Percentiles rank a stretch among this genome's conserved stretches.
phyloP scores from a whole-genome alignment of 176 grass and related monocot genomes.

The Cenchrus americanus region DNA sequence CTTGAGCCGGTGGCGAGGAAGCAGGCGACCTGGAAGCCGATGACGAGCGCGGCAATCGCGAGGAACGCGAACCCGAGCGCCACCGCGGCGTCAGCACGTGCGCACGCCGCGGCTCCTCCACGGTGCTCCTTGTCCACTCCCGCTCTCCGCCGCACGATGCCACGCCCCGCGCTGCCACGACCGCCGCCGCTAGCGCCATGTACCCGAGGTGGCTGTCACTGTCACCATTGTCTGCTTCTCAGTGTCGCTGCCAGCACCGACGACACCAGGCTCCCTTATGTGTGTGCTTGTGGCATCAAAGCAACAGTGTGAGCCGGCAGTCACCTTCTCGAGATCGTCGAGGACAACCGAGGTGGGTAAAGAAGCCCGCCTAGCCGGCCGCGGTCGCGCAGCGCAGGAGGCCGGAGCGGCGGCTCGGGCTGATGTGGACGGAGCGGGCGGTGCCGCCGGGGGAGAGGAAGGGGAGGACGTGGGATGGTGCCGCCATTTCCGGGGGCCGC shows the following conservation, averaged over 20 bases:
- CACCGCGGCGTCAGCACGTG: constrained; percentile 58
- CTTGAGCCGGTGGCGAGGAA: constrained; percentile 64
- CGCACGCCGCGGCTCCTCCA: constrained; percentile 41
- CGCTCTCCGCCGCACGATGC: background rate
- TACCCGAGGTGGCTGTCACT: constrained; percentile 43
- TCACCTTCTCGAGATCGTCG: constrained; percentile 92
- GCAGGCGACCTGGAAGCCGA: constrained; percentile 68
- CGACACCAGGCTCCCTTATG: constrained; percentile 24
- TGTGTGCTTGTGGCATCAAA: too few species aligned
- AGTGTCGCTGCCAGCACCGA: too few species aligned
- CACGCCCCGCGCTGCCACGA: constrained; percentile 46
- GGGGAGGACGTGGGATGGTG: constrained; percentile 57
- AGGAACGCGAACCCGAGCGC: constrained; percentile 68
- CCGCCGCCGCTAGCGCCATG: constrained; percentile 59
- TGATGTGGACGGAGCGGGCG: constrained; percentile 5
- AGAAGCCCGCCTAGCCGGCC: constrained; percentile 91
- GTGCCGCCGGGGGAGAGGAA: constrained; percentile 48
- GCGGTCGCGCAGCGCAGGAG: constrained; percentile 49
- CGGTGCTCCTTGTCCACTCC: background rate
- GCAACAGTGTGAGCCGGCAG: background rate
- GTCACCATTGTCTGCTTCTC: too few species aligned
- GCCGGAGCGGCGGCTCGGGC: background rate
- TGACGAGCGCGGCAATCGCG: constrained; percentile 46
- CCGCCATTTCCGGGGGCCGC: constrained; percentile 50
- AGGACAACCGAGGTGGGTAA: constrained; percentile 82